Percentiles rank a stretch among this genome's conserved stretches.
Evolutionary conservation across 441 rosid genomes (phyloP).

Genomic region (Breynia disticha): DNA sequence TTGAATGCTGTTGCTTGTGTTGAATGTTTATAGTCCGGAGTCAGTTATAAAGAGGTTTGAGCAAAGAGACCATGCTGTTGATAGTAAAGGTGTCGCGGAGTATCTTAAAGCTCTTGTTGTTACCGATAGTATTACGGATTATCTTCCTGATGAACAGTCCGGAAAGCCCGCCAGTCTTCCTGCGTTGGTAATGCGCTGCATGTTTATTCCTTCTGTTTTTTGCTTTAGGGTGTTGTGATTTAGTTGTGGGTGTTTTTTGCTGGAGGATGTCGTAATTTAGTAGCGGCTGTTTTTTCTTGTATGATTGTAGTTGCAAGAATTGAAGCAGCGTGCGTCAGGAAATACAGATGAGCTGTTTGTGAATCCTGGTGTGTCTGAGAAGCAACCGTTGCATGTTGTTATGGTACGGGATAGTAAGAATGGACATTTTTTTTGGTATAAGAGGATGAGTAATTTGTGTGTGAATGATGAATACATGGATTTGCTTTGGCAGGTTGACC

Average conservation of each 20-base stretch:
- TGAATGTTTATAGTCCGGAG: conserved; percentile 48
- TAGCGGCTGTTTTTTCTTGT: too few relatives aligned
- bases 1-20: not conserved
- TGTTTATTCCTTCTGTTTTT: not conserved
- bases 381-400: conserved; percentile 88
- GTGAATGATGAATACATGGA: not conserved
- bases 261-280: conserved; percentile 2
- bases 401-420: conserved; percentile 42
- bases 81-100: conserved; percentile 81
- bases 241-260: not conserved
- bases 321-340: conserved; percentile 81
- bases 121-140: conserved; percentile 72
- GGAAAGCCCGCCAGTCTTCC: conserved; percentile 85
- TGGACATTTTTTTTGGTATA: too few relatives aligned
- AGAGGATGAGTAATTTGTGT: too few relatives aligned
- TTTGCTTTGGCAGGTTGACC: conserved; percentile 58
- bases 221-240: not conserved
- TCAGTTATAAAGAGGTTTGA: conserved; percentile 78
- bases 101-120: conserved; percentile 76
- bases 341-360: conserved; percentile 53
- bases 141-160: conserved; percentile 80
- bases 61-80: conserved; percentile 69
- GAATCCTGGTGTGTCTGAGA: conserved; percentile 85
- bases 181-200: conserved; percentile 42
- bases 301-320: conserved; percentile 66